Conservation (phyloP, 2,329 filamentous ascomycete genomes). For the Sporothrix euskadiensis region DNA sequence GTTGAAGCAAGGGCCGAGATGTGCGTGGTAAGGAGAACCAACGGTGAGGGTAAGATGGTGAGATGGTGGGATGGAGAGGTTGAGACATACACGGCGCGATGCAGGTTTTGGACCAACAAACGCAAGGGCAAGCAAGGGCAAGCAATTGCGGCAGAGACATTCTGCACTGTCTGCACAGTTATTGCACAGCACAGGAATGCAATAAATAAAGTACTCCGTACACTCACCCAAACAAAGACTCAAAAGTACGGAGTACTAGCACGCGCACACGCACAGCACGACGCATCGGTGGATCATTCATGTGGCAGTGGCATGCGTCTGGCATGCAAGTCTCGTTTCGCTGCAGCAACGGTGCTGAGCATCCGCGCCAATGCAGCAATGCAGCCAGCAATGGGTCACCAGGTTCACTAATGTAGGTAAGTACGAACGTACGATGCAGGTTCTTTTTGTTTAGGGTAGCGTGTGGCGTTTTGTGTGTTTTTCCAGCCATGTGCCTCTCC, state of each 20-base stretch:
- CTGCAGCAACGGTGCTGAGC: constrained; percentile 17
- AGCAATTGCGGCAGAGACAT: not conserved
- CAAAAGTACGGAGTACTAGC: not conserved
- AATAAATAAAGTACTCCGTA: constrained; percentile 4
- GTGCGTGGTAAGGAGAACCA: not conserved
- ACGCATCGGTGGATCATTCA: not conserved
- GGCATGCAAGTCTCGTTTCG: constrained; percentile 7
- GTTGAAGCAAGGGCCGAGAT: not conserved
- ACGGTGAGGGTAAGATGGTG: not conserved
- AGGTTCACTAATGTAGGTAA: not conserved
- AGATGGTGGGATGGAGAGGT: not conserved
- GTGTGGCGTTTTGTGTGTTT: constrained; percentile 2
- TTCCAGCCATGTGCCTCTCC: not conserved
- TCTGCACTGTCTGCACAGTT: not conserved
- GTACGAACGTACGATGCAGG: not conserved
- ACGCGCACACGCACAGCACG: not conserved
- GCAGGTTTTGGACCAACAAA: not conserved
- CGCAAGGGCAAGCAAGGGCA: not conserved
- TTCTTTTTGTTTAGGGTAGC: not conserved
- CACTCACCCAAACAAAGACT: not conserved
- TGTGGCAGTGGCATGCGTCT: constrained; percentile 6
- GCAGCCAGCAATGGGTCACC: too few species aligned
- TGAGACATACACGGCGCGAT: not conserved
- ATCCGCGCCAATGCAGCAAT: constrained; percentile 4
- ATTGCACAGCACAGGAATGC: constrained; percentile 4